Base-by-base conservation (phyloP, 495 filamentous ascomycete species). In the Staphylotrichum tortipilum region DNA sequence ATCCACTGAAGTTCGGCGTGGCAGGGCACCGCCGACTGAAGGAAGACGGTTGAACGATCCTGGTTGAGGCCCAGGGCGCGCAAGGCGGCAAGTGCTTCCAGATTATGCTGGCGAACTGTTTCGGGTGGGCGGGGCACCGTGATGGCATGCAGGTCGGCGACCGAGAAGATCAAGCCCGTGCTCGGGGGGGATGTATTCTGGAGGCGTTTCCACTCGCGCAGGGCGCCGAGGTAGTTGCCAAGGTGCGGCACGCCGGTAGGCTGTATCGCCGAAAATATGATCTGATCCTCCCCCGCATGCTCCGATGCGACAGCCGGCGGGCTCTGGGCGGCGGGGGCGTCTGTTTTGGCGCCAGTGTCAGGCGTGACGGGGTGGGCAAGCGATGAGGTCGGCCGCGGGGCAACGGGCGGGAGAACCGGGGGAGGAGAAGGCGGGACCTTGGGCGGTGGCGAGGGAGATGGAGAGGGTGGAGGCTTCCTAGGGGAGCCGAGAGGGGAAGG, bases 1-100 rank as follows among this genome's bases (percentile, higher is more conserved):
- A 97, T 94, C 92, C 94, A 98, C 80, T 92, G 91, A 53, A 98
- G 71, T 66, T 96, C 89, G 5, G 83, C 65, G 70, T 96, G 92
- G 21, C 80, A 80, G 8, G 79, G 77, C 9, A 95, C 85, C 50
- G 67, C 65, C 46, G 79, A 87, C 68, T 98, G 92, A 59, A 82
- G 85, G 62, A 96, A 98, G 24, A 98, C 75, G n/a, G 77, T 85
- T 49, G 77, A 83, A 38, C 79, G 75, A 17, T 79, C 68, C 3
- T 87, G 88, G 62, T 89, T 78, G 45, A 98, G 63, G 11, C 92
- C 92, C 44, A 95, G 73, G 29, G 92, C 92, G 31, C 96, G 67
- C 34, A 98, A 67, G 26, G 82, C 79, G 19, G 88, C 88, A 81
- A 80, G 67, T 95, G 80, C 45, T 69, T 76, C 65, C 82, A n/a